Evolutionary conservation across 75 land plant genomes (phyloP).

Genomic region (Cryptomeria japonica): DNA sequence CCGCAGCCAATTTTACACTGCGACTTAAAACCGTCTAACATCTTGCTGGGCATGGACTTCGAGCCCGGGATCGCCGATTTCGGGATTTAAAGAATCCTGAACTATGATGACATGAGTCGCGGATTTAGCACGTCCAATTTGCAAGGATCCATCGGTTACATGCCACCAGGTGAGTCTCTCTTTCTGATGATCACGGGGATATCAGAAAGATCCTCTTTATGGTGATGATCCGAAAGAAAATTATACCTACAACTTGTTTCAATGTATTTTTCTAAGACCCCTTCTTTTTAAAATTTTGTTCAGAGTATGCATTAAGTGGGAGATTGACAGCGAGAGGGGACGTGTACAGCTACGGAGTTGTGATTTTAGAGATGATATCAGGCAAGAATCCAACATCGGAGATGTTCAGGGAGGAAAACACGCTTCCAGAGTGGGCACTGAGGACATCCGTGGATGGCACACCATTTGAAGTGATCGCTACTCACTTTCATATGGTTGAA

Average conservation of each 20-base stretch:
- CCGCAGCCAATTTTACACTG: not conserved
- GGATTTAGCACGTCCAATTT: not conserved
- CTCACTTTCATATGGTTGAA: not conserved
- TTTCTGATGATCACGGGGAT: too few species aligned
- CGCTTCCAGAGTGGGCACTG: not conserved
- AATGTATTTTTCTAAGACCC: not conserved
- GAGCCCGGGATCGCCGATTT: not conserved
- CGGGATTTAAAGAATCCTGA: not conserved
- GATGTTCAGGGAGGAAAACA: not conserved
- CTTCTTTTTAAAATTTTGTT: not conserved
- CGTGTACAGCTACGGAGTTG: not conserved
- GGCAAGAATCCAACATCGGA: not conserved
- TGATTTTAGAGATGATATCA: not conserved
- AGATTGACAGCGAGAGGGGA: not conserved
- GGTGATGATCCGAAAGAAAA: too few species aligned
- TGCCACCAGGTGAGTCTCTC: not conserved
- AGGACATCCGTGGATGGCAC: not conserved
- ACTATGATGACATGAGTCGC: not conserved
- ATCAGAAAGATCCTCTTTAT: too few species aligned
- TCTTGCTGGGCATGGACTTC: not conserved
- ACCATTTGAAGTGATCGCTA: not conserved
- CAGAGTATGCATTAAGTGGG: not conserved
- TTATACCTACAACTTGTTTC: too few species aligned
- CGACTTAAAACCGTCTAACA: not conserved
- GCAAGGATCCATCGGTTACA: slow-evolving; percentile 2